Percentiles rank a stretch among this genome's conserved stretches.
These are phyloP conservation scores for Neonectria ditissima DNA, from an alignment of 2,329 filamentous ascomycete genomes.

Conservation along the genomic window DNA sequence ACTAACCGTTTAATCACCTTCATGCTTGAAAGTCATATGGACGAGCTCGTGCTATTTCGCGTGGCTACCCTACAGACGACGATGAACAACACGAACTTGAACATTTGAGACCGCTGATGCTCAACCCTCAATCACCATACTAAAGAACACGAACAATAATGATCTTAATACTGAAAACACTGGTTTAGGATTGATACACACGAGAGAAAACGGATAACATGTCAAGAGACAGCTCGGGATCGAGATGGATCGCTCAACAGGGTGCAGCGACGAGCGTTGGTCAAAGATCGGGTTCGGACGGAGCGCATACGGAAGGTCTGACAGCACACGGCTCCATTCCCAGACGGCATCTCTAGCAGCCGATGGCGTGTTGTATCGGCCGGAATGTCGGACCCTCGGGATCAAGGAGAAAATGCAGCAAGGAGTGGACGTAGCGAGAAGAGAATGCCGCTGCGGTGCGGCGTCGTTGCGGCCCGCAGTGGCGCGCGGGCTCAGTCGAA, in stretches of 20 bases:
- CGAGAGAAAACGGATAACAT: too few relatives aligned
- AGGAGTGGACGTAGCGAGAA: not conserved
- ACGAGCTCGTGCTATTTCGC: too few relatives aligned
- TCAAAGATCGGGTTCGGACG: not conserved
- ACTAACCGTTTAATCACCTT: too few relatives aligned
- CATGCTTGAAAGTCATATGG: too few relatives aligned
- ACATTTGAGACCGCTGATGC: too few relatives aligned
- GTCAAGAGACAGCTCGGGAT: not conserved
- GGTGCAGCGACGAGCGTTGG: not conserved
- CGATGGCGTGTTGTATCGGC: conserved; percentile 5
- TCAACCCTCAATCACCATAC: too few relatives aligned
- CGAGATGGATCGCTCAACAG: not conserved
- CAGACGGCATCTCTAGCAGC: not conserved
- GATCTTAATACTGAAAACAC: too few relatives aligned
- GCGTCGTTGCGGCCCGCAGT: conserved; percentile 4
- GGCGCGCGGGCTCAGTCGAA: not conserved
- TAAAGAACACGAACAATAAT: too few relatives aligned
- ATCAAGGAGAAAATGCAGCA: not conserved
- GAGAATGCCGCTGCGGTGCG: not conserved
- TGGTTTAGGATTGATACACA: too few relatives aligned
- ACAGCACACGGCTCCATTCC: not conserved
- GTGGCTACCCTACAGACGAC: too few relatives aligned
- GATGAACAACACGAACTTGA: too few relatives aligned
- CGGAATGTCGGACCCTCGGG: not conserved
- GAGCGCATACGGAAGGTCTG: not conserved